Evolutionary conservation across 345 rosid species (phyloP).

Genomic region (Eucalyptus urophylla): DNA sequence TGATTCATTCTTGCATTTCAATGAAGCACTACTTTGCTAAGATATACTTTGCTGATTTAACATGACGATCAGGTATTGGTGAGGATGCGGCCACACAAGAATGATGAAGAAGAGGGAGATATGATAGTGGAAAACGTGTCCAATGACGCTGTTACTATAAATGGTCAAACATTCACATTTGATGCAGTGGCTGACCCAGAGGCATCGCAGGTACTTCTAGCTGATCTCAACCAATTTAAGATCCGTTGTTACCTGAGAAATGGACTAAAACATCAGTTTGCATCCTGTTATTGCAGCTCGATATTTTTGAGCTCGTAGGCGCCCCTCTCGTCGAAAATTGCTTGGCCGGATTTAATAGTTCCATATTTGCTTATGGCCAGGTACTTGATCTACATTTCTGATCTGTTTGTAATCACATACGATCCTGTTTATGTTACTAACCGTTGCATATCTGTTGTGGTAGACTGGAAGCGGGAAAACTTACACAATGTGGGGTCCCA

Average conservation of each 20-base stretch:
- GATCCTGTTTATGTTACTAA: background rate
- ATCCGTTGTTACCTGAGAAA: background rate
- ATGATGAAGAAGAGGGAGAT: conserved; percentile 72
- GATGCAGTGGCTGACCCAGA: conserved; percentile 77
- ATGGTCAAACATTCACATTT: conserved; percentile 75
- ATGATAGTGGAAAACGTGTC: conserved; percentile 52
- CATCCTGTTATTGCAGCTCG: conserved; percentile 30
- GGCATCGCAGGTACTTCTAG: conserved; percentile 54
- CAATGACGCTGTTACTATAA: conserved; percentile 48
- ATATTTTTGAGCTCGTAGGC: conserved; percentile 82
- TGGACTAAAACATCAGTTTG: background rate
- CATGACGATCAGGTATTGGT: conserved; percentile 52
- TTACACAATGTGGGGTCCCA: conserved; percentile 97
- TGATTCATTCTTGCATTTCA: background rate
- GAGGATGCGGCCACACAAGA: conserved; percentile 72
- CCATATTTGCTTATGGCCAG: conserved; percentile 99
- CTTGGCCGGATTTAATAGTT: conserved; percentile 94
- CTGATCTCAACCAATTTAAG: background rate
- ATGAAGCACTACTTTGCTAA: background rate
- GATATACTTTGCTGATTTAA: background rate
- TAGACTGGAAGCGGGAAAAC: conserved; percentile 99
- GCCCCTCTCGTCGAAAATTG: conserved; percentile 92
- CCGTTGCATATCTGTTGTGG: background rate
- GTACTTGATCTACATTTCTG: conserved; percentile 6
- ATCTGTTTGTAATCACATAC: background rate